These are phyloP conservation scores for Saccharomyces hybrid DNA, from an alignment of 1,139 yeast genomes.

Conservation along the genomic window DNA sequence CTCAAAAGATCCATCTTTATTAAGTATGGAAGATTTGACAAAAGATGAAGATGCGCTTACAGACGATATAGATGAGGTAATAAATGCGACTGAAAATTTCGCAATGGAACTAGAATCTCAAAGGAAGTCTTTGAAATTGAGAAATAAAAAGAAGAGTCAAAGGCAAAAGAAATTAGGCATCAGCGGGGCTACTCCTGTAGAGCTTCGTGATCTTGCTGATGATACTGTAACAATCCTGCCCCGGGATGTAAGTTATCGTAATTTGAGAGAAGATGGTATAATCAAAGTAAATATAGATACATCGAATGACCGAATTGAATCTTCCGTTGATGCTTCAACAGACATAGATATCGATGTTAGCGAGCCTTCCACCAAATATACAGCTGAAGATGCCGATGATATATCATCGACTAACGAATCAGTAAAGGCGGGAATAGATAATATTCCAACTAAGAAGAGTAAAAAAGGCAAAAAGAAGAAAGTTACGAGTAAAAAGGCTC, in stretches of 20 bases:
- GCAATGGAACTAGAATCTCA: not conserved
- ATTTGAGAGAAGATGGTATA: not conserved
- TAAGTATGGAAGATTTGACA: not conserved
- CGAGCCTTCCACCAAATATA: not conserved
- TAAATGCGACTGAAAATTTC: slow-evolving; percentile 10
- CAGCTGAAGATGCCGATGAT: not conserved
- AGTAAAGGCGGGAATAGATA: not conserved
- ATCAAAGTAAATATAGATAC: not conserved
- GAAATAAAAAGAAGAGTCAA: slow-evolving; percentile 1
- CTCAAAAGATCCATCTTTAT: not conserved
- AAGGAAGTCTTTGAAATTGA: not conserved
- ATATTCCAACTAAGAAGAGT: not conserved
- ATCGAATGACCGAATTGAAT: not conserved
- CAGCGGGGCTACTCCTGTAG: not conserved
- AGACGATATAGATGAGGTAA: slow-evolving; percentile 10
- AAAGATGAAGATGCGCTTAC: not conserved
- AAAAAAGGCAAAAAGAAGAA: slow-evolving; percentile 4
- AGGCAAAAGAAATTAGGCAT: not conserved
- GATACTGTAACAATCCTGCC: not conserved
- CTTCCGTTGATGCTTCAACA: not conserved
- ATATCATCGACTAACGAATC: slow-evolving; percentile 2
- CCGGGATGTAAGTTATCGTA: not conserved
- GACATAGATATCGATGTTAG: not conserved
- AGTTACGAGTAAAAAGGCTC: slow-evolving; percentile 7
- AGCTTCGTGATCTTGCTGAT: not conserved